A percentile compares a stretch with the other conserved stretches of the same genome.
Evolutionary conservation across 2,329 filamentous ascomycete genomes (phyloP).

Genomic region (Lachnellula subtilissima): DNA sequence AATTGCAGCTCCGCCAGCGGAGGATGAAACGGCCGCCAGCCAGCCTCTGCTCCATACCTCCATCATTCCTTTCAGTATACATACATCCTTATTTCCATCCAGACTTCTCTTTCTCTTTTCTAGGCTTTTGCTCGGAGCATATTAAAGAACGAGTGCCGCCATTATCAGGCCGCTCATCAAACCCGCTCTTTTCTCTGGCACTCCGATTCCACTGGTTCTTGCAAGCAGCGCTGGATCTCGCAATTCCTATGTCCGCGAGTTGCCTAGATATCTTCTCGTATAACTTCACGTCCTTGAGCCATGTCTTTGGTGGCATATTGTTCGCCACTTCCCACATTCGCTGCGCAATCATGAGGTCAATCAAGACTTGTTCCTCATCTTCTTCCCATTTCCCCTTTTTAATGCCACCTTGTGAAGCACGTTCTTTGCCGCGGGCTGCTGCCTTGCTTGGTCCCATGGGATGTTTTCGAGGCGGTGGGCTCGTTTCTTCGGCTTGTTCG

Average conservation of each 20-base stretch:
- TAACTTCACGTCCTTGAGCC: neutral
- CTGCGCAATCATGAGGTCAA: neutral
- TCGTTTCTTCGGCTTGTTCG: neutral
- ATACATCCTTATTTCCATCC: neutral
- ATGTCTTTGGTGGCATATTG: neutral
- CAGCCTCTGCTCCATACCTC: neutral
- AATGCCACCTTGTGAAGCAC: neutral
- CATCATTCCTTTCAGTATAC: neutral
- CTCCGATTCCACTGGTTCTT: slow-evolving; percentile 18
- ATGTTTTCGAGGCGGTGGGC: neutral
- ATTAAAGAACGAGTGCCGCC: slow-evolving; percentile 1
- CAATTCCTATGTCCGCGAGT: neutral
- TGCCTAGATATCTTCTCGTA: neutral
- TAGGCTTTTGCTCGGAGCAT: slow-evolving; percentile 7
- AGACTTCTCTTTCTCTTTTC: neutral
- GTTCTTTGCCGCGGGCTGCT: neutral
- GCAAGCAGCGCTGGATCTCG: slow-evolving; percentile 2
- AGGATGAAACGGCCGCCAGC: neutral
- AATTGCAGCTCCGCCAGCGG: too few species aligned
- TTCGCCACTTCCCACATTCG: neutral
- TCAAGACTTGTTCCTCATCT: neutral
- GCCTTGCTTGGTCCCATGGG: neutral
- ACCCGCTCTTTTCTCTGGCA: neutral
- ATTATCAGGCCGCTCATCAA: slow-evolving; percentile 7
- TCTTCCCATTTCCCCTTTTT: neutral